Evolutionary conservation across 2,329 filamentous ascomycete genomes (phyloP), one percentile per base, ranked within the genome.

Genomic region (Monosporascus sp.): DNA sequence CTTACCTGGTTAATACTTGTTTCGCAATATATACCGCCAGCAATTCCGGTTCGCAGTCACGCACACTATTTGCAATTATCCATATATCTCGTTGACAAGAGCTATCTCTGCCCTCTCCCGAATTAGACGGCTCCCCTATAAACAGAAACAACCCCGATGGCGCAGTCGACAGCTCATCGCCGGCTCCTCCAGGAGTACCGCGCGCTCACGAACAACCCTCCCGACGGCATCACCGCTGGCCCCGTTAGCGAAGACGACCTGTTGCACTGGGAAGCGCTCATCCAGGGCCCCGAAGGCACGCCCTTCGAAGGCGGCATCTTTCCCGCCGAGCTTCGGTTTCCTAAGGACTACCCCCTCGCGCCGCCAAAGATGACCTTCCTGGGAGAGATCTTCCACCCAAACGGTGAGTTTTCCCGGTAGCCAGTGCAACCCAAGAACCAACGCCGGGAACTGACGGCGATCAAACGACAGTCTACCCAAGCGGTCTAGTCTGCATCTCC

Each of bases 131-230:
- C n/a, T 44, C 37, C 37, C 24, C 2, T 20, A 24, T 27, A 35
- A 44, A 53, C 39, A 46, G 14, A 52, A 22, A 50, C 31, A 27
- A 27, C 37, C 50, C 54, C 52, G 53, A 84, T 83, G 81, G 75
- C 82, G 47, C 75, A 79, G 58, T 81, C 82, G 31, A 85, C 82
- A 55, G 83, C 84, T 61, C 84, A 87, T 69, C 82, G 84, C 63
- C 91, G 94, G 43, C 88, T 99, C 62, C 91, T 97, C 70, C 89
- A 93, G 75, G 94, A 99, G 78, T 99, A 99, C 79, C 90, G 90
- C 68, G 85, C 89, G 58, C 87, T 99, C 58, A 94, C 91, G 58
- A 93, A 90, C 67, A 94, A 95, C 73, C 90, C 93, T 0, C 93
- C 93, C n/a, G 93, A 97, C 57, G 94, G 94, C 70, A 97, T 99